Evolutionary conservation across 2,329 filamentous ascomycete genomes (phyloP).

Genomic region (Colletotrichum musae): DNA sequence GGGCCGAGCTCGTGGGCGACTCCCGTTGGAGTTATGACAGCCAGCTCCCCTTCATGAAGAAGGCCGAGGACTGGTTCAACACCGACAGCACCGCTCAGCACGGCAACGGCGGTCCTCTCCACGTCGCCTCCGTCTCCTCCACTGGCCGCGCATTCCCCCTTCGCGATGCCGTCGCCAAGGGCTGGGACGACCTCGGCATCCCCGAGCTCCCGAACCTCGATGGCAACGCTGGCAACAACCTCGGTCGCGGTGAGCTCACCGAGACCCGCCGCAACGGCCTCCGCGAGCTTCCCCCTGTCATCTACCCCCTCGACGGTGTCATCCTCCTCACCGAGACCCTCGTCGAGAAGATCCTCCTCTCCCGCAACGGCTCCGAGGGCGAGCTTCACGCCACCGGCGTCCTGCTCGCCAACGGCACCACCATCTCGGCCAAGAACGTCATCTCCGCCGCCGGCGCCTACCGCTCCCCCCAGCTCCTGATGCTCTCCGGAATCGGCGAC

Average conservation of each 20-base stretch:
- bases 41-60: slow-evolving; percentile 41
- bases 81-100: slow-evolving; percentile 52
- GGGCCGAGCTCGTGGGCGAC: slow-evolving; percentile 47
- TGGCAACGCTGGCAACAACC: slow-evolving; percentile 48
- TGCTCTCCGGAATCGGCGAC: slow-evolving; percentile 68
- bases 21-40: slow-evolving; percentile 60
- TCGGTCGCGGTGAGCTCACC: slow-evolving; percentile 51
- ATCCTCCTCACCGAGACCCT: slow-evolving; percentile 45
- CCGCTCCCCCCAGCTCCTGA: slow-evolving; percentile 65
- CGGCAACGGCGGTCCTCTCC: slow-evolving; percentile 55
- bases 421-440: slow-evolving; percentile 48
- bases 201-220: slow-evolving; percentile 43
- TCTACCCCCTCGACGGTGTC: slow-evolving; percentile 46
- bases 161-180: slow-evolving; percentile 49
- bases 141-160: slow-evolving; percentile 56
- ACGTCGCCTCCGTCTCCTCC: slow-evolving; percentile 48
- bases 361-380: not conserved
- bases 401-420: slow-evolving; percentile 47
- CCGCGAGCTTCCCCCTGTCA: slow-evolving; percentile 44
- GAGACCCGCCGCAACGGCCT: slow-evolving; percentile 46
- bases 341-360: slow-evolving; percentile 44
- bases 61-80: slow-evolving; percentile 43
- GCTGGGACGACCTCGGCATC: slow-evolving; percentile 59
- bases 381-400: slow-evolving; percentile 45
- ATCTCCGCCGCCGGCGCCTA: slow-evolving; percentile 63